phyloP scores from a whole-genome alignment of 164 flowering plant species.

The Tinospora cordifolia region DNA sequence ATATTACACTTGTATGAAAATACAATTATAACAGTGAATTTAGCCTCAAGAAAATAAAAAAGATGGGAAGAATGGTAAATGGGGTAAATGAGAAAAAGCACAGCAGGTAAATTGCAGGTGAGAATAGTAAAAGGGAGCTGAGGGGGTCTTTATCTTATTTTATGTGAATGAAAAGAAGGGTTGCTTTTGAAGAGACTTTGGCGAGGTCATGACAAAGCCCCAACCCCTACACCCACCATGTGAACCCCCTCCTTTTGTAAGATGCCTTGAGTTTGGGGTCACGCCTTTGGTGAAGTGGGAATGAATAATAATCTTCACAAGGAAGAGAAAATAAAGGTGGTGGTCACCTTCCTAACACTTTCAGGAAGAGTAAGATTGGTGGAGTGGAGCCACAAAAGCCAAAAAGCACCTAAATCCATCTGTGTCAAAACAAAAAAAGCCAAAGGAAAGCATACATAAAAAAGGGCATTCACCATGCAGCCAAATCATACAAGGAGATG shows the following conservation, averaged over 20 bases:
- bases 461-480: neutral
- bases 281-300: conserved; percentile 17
- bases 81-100: neutral
- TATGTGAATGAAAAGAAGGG: conserved; percentile 10
- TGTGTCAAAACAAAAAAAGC: neutral
- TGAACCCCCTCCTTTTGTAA: conserved; percentile 22
- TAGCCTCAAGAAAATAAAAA: too few species aligned
- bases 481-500: neutral
- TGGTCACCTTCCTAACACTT: conserved; percentile 9
- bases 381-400: conserved; percentile 13
- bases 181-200: conserved; percentile 16
- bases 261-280: conserved; percentile 33
- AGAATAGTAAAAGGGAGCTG: neutral
- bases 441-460: conserved; percentile 3
- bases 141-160: neutral
- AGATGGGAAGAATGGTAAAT: neutral
- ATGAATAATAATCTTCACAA: conserved; percentile 20
- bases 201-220: conserved; percentile 17
- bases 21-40: too few species aligned
- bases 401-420: conserved; percentile 12
- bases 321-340: conserved; percentile 11
- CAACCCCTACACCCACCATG: conserved; percentile 27
- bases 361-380: conserved; percentile 11
- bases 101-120: neutral
- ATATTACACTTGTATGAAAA: too few species aligned